A percentile compares a stretch with the other conserved stretches of the same genome.
Conservation (phyloP, 192 early-diverging fungal genomes). For the Coemansia sp. region DNA sequence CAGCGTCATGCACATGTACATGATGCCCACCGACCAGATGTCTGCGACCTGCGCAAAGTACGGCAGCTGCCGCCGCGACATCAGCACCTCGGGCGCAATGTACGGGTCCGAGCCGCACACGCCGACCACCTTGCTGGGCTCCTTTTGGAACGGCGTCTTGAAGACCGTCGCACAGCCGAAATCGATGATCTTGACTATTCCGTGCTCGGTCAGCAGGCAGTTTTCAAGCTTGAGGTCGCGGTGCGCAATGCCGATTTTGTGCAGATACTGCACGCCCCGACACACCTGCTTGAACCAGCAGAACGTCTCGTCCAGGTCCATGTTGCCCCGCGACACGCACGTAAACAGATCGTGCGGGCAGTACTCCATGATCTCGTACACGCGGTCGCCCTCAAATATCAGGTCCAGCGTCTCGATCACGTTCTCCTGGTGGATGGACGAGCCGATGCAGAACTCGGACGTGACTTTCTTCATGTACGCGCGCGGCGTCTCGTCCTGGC, state of each 20-base stretch:
- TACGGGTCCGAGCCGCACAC: slow-evolving; percentile 91
- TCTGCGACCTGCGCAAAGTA: slow-evolving; percentile 84
- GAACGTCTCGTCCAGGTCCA: slow-evolving; percentile 75
- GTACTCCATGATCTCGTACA: slow-evolving; percentile 89
- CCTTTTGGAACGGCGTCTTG: slow-evolving; percentile 74
- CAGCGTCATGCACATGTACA: slow-evolving; percentile 73
- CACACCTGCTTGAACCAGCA: slow-evolving; percentile 88
- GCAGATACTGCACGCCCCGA: slow-evolving; percentile 82
- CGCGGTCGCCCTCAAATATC: slow-evolving; percentile 62
- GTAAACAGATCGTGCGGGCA: slow-evolving; percentile 86
- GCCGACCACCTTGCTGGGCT: slow-evolving; percentile 64
- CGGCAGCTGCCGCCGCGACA: slow-evolving; percentile 52
- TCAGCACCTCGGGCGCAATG: slow-evolving; percentile 88
- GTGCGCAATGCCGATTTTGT: slow-evolving; percentile 89
- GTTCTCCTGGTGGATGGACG: slow-evolving; percentile 71
- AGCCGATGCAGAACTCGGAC: slow-evolving; percentile 80
- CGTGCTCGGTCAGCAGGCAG: slow-evolving; percentile 69
- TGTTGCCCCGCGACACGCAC: slow-evolving; percentile 69
- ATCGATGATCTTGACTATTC: slow-evolving; percentile 91
- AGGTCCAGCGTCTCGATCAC: slow-evolving; percentile 78
- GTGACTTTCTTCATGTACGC: slow-evolving; percentile 81
- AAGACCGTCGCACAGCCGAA: slow-evolving; percentile 93
- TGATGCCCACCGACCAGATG: slow-evolving; percentile 89
- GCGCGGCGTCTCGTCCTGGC: slow-evolving; percentile 63
- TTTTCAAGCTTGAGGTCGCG: slow-evolving; percentile 92